Percentiles rank a stretch among this genome's conserved stretches.
These are phyloP conservation scores for Hyaloscypha hepaticicola DNA, from an alignment of 495 filamentous ascomycete genomes.

Conservation along the genomic window DNA sequence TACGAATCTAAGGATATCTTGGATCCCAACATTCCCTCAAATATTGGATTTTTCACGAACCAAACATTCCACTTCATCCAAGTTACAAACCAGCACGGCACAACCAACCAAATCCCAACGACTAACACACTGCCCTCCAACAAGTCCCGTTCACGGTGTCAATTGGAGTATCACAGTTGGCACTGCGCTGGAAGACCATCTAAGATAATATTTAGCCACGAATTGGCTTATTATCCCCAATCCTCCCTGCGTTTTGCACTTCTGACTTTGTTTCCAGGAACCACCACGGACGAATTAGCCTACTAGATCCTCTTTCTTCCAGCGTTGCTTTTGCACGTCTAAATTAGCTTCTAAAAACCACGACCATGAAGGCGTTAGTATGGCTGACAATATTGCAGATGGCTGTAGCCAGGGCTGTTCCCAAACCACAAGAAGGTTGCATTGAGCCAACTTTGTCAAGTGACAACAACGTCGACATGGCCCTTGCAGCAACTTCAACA, in stretches of 20 bases:
- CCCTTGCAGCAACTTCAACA: not conserved
- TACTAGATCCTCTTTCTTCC: not conserved
- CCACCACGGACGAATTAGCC: too few species aligned
- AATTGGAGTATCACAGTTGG: not conserved
- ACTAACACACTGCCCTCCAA: not conserved
- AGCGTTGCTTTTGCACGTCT: not conserved
- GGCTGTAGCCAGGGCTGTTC: constrained; percentile 28
- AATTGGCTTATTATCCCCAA: not conserved
- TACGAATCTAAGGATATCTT: not conserved
- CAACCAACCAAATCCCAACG: not conserved
- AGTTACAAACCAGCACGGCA: not conserved
- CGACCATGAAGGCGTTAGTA: not conserved
- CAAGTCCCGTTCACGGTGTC: not conserved
- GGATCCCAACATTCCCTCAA: not conserved
- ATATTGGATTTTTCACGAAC: not conserved
- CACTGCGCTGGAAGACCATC: not conserved
- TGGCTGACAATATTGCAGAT: not conserved
- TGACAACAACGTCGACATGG: not conserved
- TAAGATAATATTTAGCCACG: not conserved
- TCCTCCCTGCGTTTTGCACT: not conserved
- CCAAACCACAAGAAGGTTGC: not conserved
- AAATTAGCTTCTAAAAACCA: not conserved
- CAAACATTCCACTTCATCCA: not conserved
- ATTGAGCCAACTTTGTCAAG: not conserved
- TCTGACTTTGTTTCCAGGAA: not conserved